Evolutionary conservation across 768 basidiomycete genomes (phyloP), one percentile per base, ranked within the genome.

Genomic region (Amylocystis lapponica): DNA sequence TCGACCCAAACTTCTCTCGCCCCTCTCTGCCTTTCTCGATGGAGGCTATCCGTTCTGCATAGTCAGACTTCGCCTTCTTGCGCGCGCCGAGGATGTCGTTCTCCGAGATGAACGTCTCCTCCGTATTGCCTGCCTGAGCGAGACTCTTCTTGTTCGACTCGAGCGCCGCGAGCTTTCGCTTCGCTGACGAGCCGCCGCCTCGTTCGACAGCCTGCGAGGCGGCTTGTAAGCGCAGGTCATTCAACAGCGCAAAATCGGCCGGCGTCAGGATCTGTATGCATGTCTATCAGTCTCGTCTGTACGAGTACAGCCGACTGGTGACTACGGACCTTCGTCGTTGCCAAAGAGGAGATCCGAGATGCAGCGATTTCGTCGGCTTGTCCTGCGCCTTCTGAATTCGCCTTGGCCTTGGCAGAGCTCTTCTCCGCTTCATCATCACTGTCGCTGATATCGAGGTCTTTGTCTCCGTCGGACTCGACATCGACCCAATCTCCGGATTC

Each of bases 21-120:
- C 92, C 95, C 63, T 98, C 94, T 29, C 94, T 77, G 0, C 95
- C 95, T 60, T 91, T 89, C 58, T 86, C 81, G 49, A 97, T 86
- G 7, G 83, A 86, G 4, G 87, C 94, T 65, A 98, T 76, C 16
- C 95, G 84, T 57, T 94, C 94, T 42, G 88, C 89, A 61, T 98
- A 98, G 59, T 88, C 84, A 2, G 89, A 80, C 65, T 97, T 99
- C 26, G 75, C 72, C 69, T 93, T 95, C 68, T 97, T 97, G 42
- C 88, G 79, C 12, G 91, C 89, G 1, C 96, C 95, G 9, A 97
- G 71, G 49, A 99, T 97, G 55, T 94, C 92, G 48, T 75, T 76
- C 57, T 97, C 95, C 12, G 87, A 89, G 39, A 98, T 72, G 66
- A 94, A 90, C 13, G 67, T 57, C 32, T 78, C 73, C 20, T 75